Evolutionary conservation across 805 yeast species (phyloP), one percentile per base, ranked within the genome.

Genomic region (Saturnispora mendoncae): DNA sequence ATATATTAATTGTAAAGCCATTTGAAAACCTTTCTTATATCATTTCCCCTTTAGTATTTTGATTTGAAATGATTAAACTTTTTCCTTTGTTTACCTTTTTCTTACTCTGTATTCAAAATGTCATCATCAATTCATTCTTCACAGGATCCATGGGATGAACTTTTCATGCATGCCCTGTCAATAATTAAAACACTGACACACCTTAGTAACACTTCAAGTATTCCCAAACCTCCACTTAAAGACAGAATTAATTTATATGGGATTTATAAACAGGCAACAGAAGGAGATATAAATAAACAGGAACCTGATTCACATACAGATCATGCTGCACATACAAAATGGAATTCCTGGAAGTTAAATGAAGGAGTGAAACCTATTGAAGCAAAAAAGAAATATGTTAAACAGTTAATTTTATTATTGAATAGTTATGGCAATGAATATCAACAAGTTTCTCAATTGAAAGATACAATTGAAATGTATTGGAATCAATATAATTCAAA

Each of bases 241-340:
- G 73, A 67, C 45, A 60, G 94, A 26, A 76, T 80, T 44, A 69
- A 69, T 48, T 67, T 85, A 4, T 85, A 85, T 57, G 95, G 94
- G 0, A 68, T 85, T 38, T 85, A 84, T 62, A 86, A 85, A 53
- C 95, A 85, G 56, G 88, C 94, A 2, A 85, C 94, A 4, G 90
- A 84, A 59, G 95, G 95, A 6, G 77, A 85, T 56, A 86, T 83
- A 2, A 67, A 80, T 32, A 71, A 82, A 76, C 70, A 72, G 2
- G 63, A 86, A 36, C 90, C 90, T 0, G 58, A 60, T 1, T 88
- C 87, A 4, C 10, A 14, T 4, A 59, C 57, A 32, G 59, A 72
- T 1, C 65, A 73, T 7, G 85, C 78, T 48, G 84, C 77, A 51
- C 80, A 72, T 48, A 71, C 76, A 50, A 84, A 85, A 56, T 83